Conservation (phyloP, 805 yeast genomes). For the Lipomyces kockii region DNA sequence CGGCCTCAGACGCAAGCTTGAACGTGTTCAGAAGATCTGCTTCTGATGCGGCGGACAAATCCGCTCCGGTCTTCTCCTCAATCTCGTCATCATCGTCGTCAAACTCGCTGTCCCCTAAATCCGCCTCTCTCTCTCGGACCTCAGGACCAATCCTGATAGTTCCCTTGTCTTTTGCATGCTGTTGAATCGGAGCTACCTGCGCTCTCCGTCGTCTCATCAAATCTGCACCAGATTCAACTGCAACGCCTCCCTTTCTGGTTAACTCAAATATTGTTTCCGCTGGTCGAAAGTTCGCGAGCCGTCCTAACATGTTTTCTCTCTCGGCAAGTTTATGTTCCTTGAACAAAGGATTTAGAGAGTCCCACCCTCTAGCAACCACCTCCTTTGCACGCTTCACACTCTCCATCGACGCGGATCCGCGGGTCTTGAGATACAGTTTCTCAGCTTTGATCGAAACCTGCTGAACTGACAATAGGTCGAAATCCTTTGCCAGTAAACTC, state of each 20-base stretch:
- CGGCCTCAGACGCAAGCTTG: slow-evolving; percentile 45
- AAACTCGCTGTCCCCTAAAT: background rate
- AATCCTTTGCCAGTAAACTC: slow-evolving; percentile 61
- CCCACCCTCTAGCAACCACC: slow-evolving; percentile 72
- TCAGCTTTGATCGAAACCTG: slow-evolving; percentile 88
- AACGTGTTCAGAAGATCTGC: slow-evolving; percentile 49
- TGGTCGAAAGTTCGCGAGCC: slow-evolving; percentile 66
- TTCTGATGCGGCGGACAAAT: slow-evolving; percentile 48
- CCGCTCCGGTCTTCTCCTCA: slow-evolving; percentile 12
- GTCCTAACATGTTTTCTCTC: slow-evolving; percentile 68
- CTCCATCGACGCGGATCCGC: slow-evolving; percentile 83
- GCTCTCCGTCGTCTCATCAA: slow-evolving; percentile 85
- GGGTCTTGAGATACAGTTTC: slow-evolving; percentile 79
- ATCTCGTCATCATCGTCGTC: slow-evolving; percentile 44
- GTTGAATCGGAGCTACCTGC: slow-evolving; percentile 87
- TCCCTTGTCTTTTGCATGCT: slow-evolving; percentile 70
- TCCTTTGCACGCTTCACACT: slow-evolving; percentile 87
- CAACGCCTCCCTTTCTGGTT: slow-evolving; percentile 54
- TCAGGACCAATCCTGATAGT: slow-evolving; percentile 37
- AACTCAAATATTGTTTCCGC: slow-evolving; percentile 96
- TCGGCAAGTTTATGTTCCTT: slow-evolving; percentile 46
- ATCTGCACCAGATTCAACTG: slow-evolving; percentile 70
- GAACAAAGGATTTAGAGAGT: slow-evolving; percentile 78
- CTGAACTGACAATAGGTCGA: slow-evolving; percentile 66
- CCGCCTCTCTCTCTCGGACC: slow-evolving; percentile 43